Conservation (phyloP, 2,329 filamentous ascomycete species). For the Pseudogymnoascus sp. region DNA sequence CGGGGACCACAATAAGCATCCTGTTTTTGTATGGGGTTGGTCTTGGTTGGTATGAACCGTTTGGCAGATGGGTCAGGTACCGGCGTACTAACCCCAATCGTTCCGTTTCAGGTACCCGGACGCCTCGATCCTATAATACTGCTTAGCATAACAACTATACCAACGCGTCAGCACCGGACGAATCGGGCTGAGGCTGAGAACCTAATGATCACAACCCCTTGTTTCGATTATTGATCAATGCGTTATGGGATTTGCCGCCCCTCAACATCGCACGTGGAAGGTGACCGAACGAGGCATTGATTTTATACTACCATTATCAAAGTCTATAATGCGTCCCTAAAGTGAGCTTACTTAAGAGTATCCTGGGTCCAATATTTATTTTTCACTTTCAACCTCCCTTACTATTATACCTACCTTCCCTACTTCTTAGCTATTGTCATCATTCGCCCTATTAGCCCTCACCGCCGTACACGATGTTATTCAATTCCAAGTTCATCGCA, state of each 20-base stretch:
- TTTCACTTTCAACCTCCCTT: background rate
- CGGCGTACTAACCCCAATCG: background rate
- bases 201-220: background rate
- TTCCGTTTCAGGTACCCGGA: background rate
- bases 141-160: background rate
- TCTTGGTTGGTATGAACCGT: background rate
- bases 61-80: background rate
- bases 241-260: background rate
- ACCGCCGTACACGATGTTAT: constrained; percentile 16
- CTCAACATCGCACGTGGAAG: background rate
- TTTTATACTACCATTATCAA: background rate
- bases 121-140: background rate
- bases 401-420: background rate
- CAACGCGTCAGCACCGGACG: background rate
- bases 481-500: constrained; percentile 12
- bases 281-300: background rate
- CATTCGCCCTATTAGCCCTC: background rate
- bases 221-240: background rate
- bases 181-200: background rate
- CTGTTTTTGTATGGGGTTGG: background rate
- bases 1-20: background rate
- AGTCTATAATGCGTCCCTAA: background rate
- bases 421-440: background rate
- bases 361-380: background rate
- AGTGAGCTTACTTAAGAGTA: background rate